Evolutionary conservation across 495 filamentous ascomycete genomes (phyloP).

Genomic region (Talaromyces stipitatus): DNA sequence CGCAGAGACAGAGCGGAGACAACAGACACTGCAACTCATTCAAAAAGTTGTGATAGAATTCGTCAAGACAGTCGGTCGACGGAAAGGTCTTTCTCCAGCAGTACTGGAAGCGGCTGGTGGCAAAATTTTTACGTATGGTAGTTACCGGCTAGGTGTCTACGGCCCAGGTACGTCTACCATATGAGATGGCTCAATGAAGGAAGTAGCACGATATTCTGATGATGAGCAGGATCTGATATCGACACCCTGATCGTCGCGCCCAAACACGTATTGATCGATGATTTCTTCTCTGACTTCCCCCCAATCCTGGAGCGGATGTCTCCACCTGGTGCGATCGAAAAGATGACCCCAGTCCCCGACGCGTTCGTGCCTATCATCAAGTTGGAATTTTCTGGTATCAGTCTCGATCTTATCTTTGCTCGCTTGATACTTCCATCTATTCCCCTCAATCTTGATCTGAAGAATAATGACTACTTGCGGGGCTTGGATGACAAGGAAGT

Average conservation of each 20-base stretch:
- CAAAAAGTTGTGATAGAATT: constrained; percentile 78
- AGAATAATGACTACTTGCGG: constrained; percentile 74
- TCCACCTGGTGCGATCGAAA: constrained; percentile 65
- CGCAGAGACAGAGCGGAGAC: constrained; percentile 66
- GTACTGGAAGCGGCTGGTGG: constrained; percentile 76
- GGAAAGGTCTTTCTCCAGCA: constrained; percentile 66
- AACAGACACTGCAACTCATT: constrained; percentile 56
- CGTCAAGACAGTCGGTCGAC: constrained; percentile 67
- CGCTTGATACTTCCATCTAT: constrained; percentile 65
- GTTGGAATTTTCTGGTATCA: constrained; percentile 80
- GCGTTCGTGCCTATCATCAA: constrained; percentile 96
- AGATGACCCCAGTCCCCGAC: constrained; percentile 79
- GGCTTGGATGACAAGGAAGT: constrained; percentile 81
- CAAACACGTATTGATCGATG: constrained; percentile 73
- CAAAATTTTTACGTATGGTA: constrained; percentile 90
- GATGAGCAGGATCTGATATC: constrained; percentile 75
- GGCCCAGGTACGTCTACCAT: constrained; percentile 57
- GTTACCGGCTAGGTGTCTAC: constrained; percentile 88
- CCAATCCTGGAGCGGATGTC: constrained; percentile 65
- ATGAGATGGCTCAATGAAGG: neutral
- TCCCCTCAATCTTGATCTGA: constrained; percentile 62
- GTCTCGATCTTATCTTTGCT: constrained; percentile 91
- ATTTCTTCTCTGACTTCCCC: constrained; percentile 89
- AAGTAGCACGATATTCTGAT: neutral
- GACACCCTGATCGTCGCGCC: constrained; percentile 90